These are phyloP conservation scores for Canna indica DNA, from an alignment of 176 grass and related monocot genomes.

Conservation along the genomic window DNA sequence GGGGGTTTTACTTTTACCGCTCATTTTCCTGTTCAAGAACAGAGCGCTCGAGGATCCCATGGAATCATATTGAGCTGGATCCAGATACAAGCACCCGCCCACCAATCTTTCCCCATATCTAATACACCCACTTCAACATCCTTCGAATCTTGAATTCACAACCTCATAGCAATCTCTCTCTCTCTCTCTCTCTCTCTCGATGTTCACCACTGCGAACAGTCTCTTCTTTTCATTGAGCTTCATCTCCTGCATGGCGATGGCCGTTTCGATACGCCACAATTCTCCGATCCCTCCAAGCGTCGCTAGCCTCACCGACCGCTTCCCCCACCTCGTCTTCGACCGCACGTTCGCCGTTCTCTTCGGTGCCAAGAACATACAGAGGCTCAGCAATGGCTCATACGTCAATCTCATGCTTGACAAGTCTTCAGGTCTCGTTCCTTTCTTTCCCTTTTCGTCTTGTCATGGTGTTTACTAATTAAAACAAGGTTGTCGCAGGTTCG, in stretches of 20 bases:
- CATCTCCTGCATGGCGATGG: background rate
- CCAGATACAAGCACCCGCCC: too few relatives aligned
- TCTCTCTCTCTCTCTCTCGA: background rate
- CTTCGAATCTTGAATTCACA: too few relatives aligned
- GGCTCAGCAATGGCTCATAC: background rate
- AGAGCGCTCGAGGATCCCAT: too few relatives aligned
- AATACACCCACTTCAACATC: too few relatives aligned
- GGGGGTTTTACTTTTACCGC: too few relatives aligned
- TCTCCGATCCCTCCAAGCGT: background rate
- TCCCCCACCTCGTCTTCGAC: slow-evolving; percentile 1
- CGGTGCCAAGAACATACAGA: background rate
- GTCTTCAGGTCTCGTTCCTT: background rate
- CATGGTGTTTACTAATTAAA: background rate
- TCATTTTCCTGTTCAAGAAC: too few relatives aligned
- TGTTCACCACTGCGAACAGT: background rate
- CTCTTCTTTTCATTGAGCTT: background rate
- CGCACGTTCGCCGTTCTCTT: background rate
- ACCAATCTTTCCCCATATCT: too few relatives aligned
- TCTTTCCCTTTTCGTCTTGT: background rate
- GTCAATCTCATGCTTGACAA: slow-evolving; percentile 5
- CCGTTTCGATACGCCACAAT: background rate
- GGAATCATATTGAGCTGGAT: too few relatives aligned
- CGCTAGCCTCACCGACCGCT: background rate
- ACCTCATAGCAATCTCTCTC: too few relatives aligned
- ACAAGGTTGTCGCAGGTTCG: background rate